Base-by-base conservation (phyloP, 2,329 filamentous ascomycete genomes). In the Trichophyton rubrum region DNA sequence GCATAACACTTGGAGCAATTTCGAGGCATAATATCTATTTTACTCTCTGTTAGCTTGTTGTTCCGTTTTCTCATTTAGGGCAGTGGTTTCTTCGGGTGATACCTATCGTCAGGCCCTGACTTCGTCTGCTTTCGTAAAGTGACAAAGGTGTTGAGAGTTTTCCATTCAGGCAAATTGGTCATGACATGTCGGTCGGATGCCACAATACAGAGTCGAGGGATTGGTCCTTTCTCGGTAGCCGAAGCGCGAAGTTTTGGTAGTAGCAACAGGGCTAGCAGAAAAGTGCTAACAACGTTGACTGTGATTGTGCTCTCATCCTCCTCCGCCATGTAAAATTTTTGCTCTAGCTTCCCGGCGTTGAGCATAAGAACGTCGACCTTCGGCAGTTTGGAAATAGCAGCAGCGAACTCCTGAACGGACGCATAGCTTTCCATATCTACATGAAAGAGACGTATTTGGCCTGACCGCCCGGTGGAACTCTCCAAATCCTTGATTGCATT, bases 231-330 rank as follows among this genome's bases (percentile, higher is more conserved):
- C 11, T 35, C 53, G n/a, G 35, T 62, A 2, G 67, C 65, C 1
- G 66, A 64, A 24, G 64, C 61, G 8, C 61, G 59, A 24, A 83
- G 70, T 66, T 78, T 80, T 1, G 59, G 61, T 2, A 66, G 41
- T 2, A 66, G 35, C 1, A 66, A 58, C 1, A 66, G 40, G 24
- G 68, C 67, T 1, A 78, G 68, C 2, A 77, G 63, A 9, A 72
- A 69, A 2, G 75, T 74, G 1, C 70, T 71, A 0, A 75, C 66
- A 0, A 75, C 71, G 58, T 78, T 77, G 3, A 75, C 68, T 2
- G 72, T 72, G 15, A 76, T 68, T 0, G 68, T 76, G 15, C 62
- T 66, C 68, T 83, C 80, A 45, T 71, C 68, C 22, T 71, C 65
- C 47, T 66, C 66, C 45, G 45, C 45, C 3, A 66, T 62, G 11